Evolutionary conservation across 78 protist genomes (phyloP).

Genomic region (Trichosphaerium sp.): DNA sequence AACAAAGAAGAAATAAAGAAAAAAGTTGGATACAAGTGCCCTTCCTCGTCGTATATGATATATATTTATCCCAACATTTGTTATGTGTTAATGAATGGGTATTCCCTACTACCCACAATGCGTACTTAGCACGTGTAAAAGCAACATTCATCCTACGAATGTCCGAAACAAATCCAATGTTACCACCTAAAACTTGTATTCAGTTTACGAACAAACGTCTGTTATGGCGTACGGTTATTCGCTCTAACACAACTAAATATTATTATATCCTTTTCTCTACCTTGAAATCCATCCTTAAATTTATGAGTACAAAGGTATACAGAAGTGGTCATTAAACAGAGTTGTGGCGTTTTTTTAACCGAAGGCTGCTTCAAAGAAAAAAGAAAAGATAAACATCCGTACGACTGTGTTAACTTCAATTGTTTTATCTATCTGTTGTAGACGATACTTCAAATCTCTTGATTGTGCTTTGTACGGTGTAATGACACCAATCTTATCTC

Average conservation of each 20-base stretch:
- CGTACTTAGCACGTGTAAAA: constrained; percentile 62
- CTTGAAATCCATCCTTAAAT: constrained; percentile 60
- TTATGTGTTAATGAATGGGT: neutral
- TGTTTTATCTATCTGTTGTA: neutral
- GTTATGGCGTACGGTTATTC: too few species aligned
- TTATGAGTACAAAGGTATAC: neutral
- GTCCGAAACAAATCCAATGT: constrained; percentile 73
- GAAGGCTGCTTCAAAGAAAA: too few species aligned
- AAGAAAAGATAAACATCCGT: too few species aligned
- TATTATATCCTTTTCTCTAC: constrained; percentile 71
- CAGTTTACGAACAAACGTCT: too few species aligned
- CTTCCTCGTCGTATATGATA: too few species aligned
- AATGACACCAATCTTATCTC: constrained; percentile 55
- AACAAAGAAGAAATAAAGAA: too few species aligned
- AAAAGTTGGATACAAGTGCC: too few species aligned
- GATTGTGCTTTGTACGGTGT: constrained; percentile 71
- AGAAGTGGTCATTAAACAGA: neutral
- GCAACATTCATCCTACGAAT: constrained; percentile 81
- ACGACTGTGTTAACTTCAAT: neutral
- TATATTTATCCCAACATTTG: too few species aligned
- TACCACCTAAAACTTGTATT: neutral
- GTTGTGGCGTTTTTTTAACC: too few species aligned
- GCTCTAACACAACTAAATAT: constrained; percentile 74
- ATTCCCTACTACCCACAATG: constrained; percentile 58
- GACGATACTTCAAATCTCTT: neutral